phyloP scores from a whole-genome alignment of 805 yeast genomes.

The Wickerhamiella australiensis region DNA sequence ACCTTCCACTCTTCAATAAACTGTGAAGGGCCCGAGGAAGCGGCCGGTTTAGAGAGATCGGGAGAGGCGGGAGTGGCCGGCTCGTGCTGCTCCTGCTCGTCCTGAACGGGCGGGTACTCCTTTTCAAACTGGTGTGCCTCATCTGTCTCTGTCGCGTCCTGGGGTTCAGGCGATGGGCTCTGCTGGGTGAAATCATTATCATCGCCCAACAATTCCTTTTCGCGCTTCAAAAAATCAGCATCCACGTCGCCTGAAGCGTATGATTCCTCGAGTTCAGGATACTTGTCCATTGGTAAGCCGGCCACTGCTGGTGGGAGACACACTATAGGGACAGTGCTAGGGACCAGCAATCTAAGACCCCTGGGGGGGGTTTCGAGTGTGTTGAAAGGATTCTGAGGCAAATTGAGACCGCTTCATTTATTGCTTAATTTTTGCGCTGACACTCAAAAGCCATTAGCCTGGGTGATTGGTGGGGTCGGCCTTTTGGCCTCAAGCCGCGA shows the following conservation, averaged over 20 bases:
- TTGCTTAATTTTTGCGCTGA: too few relatives aligned
- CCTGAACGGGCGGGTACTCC: slow-evolving; percentile 23
- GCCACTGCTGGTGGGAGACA: too few relatives aligned
- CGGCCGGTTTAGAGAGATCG: not conserved
- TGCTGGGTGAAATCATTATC: slow-evolving; percentile 18
- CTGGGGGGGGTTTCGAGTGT: too few relatives aligned
- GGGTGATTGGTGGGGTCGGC: too few relatives aligned
- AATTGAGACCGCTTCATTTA: too few relatives aligned
- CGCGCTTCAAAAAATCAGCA: slow-evolving; percentile 33
- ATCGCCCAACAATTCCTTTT: slow-evolving; percentile 34
- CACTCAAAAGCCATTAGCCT: too few relatives aligned
- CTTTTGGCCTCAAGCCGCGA: too few relatives aligned
- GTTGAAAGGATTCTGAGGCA: too few relatives aligned
- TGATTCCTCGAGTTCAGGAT: slow-evolving; percentile 41
- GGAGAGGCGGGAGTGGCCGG: not conserved
- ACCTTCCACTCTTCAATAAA: slow-evolving; percentile 68
- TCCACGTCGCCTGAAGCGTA: slow-evolving; percentile 31
- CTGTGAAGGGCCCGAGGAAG: slow-evolving; percentile 1
- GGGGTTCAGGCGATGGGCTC: slow-evolving; percentile 18
- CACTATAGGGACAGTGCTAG: too few relatives aligned
- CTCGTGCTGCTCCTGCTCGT: slow-evolving; percentile 10
- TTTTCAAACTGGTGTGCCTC: slow-evolving; percentile 19
- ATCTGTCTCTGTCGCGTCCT: slow-evolving; percentile 13
- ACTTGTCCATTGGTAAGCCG: slow-evolving; percentile 39
- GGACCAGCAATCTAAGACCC: too few relatives aligned